phyloP scores from a whole-genome alignment of 2,329 filamentous ascomycete genomes.

The Cladosporium sp. region DNA sequence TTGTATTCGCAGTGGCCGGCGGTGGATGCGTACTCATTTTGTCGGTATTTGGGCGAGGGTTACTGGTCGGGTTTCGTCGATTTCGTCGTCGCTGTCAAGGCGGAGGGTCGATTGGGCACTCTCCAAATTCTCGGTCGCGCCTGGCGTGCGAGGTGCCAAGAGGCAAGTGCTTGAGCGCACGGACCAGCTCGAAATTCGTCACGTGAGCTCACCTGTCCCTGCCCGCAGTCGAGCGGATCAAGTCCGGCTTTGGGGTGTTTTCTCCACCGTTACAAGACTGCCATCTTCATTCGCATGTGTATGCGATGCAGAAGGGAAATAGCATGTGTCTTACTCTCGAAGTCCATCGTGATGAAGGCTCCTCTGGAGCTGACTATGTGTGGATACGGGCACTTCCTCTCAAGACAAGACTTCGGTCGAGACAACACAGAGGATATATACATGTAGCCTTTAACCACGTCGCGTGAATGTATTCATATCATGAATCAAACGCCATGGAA shows the following conservation, averaged over 20 bases:
- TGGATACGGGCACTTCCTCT: not conserved
- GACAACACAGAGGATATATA: too few relatives aligned
- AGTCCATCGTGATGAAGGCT: not conserved
- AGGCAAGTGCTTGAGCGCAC: not conserved
- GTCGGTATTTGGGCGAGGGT: slow-evolving; percentile 21
- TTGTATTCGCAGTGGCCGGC: slow-evolving; percentile 4
- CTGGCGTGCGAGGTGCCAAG: not conserved
- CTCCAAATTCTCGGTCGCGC: not conserved
- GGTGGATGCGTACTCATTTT: slow-evolving; percentile 25
- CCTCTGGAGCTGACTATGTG: not conserved
- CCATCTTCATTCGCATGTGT: not conserved
- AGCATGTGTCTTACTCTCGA: not conserved
- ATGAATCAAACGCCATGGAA: not conserved
- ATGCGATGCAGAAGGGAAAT: not conserved
- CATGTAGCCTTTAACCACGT: not conserved
- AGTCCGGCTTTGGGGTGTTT: not conserved
- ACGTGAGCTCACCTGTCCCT: not conserved
- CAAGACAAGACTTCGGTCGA: not conserved
- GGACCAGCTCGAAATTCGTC: not conserved
- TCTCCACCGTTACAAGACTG: not conserved
- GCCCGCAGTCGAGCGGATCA: not conserved
- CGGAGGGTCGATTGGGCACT: not conserved
- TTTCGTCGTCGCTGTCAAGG: slow-evolving; percentile 19
- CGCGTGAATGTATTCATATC: not conserved
- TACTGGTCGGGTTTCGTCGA: slow-evolving; percentile 37